These are phyloP conservation scores for Claviceps capensis DNA, from an alignment of 2,329 filamentous ascomycete species.

Conservation along the genomic window DNA sequence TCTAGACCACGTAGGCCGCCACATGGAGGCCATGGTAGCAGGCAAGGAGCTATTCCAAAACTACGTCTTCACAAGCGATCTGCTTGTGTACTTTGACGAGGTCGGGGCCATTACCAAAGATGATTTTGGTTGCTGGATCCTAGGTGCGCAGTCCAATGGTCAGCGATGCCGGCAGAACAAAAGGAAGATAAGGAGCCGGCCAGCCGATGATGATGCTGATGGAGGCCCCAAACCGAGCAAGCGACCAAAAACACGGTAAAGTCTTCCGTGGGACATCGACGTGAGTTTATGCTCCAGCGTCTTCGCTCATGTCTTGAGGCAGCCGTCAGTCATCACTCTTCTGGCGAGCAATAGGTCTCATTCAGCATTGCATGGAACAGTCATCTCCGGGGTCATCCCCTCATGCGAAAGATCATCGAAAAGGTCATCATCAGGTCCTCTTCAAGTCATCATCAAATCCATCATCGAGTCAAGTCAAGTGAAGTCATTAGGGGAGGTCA, in stretches of 20 bases:
- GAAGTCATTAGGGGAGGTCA: too few species aligned
- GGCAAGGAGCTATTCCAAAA: neutral
- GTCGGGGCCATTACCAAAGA: constrained; percentile 13
- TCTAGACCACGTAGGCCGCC: constrained; percentile 78
- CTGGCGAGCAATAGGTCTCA: too few species aligned
- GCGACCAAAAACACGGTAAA: neutral
- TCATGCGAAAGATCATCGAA: neutral
- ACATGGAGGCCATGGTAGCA: constrained; percentile 43
- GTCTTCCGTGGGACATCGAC: too few species aligned
- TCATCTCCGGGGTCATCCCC: too few species aligned
- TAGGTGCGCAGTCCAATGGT: constrained; percentile 2
- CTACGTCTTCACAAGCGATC: constrained; percentile 1
- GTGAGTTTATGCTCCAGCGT: too few species aligned
- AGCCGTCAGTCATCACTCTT: too few species aligned
- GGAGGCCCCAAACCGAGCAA: neutral
- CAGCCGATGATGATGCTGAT: neutral
- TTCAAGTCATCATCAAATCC: too few species aligned
- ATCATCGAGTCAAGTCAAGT: too few species aligned
- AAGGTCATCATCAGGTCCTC: neutral
- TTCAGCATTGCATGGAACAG: too few species aligned
- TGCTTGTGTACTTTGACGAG: neutral
- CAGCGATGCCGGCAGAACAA: constrained; percentile 4
- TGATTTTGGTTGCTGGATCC: constrained; percentile 19
- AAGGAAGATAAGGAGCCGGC: neutral
- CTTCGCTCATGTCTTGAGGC: too few species aligned